phyloP scores from a whole-genome alignment of 495 filamentous ascomycete species.

The Pyrenopolyporus hunteri region DNA sequence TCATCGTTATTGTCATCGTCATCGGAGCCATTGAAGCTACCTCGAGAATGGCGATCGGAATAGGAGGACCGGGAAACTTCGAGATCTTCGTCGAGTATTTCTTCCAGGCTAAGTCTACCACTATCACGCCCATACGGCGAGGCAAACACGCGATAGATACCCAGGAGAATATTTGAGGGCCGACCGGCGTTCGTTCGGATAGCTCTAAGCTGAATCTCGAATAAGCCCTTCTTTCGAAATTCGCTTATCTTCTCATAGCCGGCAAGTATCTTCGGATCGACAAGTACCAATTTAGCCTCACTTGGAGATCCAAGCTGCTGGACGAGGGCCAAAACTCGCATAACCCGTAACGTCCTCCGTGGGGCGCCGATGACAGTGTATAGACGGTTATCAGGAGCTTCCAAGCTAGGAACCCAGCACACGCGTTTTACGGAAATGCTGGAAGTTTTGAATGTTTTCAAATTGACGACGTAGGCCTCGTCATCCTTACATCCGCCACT shows the following conservation, averaged over 20 bases:
- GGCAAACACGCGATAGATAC: conserved; percentile 11
- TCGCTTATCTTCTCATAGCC: conserved; percentile 12
- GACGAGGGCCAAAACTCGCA: conserved; percentile 3
- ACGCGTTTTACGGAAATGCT: conserved; percentile 30
- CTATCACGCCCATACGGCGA: conserved; percentile 13
- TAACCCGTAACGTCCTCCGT: conserved; percentile 10
- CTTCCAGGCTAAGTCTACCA: conserved; percentile 14
- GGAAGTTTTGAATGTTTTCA: conserved; percentile 31
- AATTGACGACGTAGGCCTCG: conserved; percentile 38
- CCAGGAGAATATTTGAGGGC: not conserved
- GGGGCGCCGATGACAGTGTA: conserved; percentile 43
- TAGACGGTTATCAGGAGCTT: conserved; percentile 30
- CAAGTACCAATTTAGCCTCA: conserved; percentile 5
- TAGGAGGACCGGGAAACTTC: not conserved
- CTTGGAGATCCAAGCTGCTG: conserved; percentile 26
- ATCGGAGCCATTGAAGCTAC: conserved; percentile 8
- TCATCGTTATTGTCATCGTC: conserved; percentile 30
- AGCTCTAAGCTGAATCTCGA: conserved; percentile 28
- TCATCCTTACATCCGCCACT: not conserved
- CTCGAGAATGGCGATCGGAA: conserved; percentile 9
- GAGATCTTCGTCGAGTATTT: conserved; percentile 11
- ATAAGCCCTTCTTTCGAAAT: conserved; percentile 22
- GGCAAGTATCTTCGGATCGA: conserved; percentile 12
- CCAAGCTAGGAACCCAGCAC: conserved; percentile 43
- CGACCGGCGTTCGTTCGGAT: not conserved